phyloP scores from a whole-genome alignment of 1,284 basidiomycete species.

The Sanguinoderma infundibulare region DNA sequence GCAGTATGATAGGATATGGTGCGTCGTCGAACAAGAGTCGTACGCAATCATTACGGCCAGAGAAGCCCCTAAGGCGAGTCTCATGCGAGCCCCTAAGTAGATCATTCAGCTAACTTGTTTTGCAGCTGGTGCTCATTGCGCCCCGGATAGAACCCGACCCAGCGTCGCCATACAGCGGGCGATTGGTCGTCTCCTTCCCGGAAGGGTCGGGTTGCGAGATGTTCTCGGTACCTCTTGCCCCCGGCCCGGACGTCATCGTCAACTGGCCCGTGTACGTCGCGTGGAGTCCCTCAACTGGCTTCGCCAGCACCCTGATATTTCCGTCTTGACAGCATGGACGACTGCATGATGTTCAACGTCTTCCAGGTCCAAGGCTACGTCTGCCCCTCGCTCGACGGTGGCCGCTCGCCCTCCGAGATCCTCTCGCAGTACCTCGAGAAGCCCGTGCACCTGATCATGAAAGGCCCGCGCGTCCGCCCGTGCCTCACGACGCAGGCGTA shows the following conservation, averaged over 20 bases:
- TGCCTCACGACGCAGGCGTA: slow-evolving; percentile 56
- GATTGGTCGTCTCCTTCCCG: slow-evolving; percentile 63
- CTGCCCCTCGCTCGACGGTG: slow-evolving; percentile 44
- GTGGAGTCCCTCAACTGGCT: background rate
- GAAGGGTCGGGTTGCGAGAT: slow-evolving; percentile 54
- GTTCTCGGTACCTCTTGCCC: slow-evolving; percentile 63
- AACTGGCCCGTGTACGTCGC: slow-evolving; percentile 59
- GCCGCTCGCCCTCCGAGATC: slow-evolving; percentile 49
- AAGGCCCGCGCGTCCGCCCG: slow-evolving; percentile 60
- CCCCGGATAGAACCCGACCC: slow-evolving; percentile 56
- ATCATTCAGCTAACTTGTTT: too few relatives aligned
- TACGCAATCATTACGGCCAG: slow-evolving; percentile 67
- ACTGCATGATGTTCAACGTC: slow-evolving; percentile 54
- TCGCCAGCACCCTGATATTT: background rate
- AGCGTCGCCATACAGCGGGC: slow-evolving; percentile 48
- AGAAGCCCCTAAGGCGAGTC: slow-evolving; percentile 56
- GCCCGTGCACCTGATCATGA: slow-evolving; percentile 65
- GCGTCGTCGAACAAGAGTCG: slow-evolving; percentile 60
- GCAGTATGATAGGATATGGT: slow-evolving; percentile 73
- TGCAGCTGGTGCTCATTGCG: slow-evolving; percentile 68
- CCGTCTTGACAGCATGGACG: slow-evolving; percentile 51
- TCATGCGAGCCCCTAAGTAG: too few relatives aligned
- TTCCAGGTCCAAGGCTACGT: slow-evolving; percentile 66
- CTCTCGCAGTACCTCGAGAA: slow-evolving; percentile 64
- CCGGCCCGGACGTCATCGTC: slow-evolving; percentile 49